Evolutionary conservation across 2,329 filamentous ascomycete genomes (phyloP), one percentile per base, ranked within the genome.

Genomic region (Grosmannia clavigera): DNA sequence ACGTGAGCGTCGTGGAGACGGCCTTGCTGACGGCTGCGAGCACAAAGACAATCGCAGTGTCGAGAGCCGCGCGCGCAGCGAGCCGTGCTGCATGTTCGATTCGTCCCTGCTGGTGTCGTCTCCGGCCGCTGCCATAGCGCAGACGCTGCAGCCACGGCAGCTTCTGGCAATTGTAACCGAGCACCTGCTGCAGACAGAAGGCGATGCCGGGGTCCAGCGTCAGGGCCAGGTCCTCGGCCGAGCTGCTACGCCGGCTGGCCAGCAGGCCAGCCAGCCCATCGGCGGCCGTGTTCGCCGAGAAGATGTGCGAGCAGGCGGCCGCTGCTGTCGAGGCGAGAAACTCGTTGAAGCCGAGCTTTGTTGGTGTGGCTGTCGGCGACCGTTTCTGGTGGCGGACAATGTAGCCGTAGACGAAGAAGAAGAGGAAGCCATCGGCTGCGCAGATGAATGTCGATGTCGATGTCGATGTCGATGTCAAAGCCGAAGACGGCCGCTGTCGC

Each of bases 171-270:
- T 25, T 14, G 38, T 43, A 38, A n/a, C 58, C 58, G 76, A 74
- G 9, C 9, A 85, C 74, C 66, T 90, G 85, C 68, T 95, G 89
- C 35, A 95, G 75, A 65, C 92, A 85, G 69, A 96, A 92, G 0
- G 92, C 95, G 64, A 96, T 80, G 64, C 87, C 86, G 1, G 92
- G 91, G 67, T 96, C 96, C 33, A 95, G 76, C 0, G 91, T 92
- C 57, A 95, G 74, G 48, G 96, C 78, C 61, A 95, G 71, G 27
- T 82, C 86, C 2, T 90, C 90, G 25, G 87, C 88, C 31, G 95
- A 83, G 66, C 92, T 94, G 56, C 87, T 82, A 29, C 95, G 79
- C 0, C 91, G 91, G 6, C 88, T 90, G 0, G 90, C 94, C 64
- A 90, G 81, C 0, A 86, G 69, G 33, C 48, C 22, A 27, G 88